phyloP scores from a whole-genome alignment of 768 basidiomycete genomes.

The Phaffia australis region DNA sequence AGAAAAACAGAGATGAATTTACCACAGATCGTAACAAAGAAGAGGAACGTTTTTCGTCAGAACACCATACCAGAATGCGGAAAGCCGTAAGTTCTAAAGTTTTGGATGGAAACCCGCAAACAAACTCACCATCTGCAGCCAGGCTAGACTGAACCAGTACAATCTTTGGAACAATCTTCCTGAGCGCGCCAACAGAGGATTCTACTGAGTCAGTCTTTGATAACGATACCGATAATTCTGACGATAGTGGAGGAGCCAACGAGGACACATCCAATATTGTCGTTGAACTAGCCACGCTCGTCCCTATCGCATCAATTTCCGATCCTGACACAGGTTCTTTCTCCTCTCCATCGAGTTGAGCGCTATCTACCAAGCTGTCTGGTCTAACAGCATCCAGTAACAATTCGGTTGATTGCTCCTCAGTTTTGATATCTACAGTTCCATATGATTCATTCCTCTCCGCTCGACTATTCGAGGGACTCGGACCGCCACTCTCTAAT shows the following conservation, averaged over 20 bases:
- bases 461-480: background rate
- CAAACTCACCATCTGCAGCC: background rate
- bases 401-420: background rate
- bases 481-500: no score
- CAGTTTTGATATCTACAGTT: constrained; percentile 1
- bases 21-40: background rate
- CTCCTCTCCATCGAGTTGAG: background rate
- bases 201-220: no score
- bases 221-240: no score
- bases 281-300: background rate
- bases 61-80: background rate
- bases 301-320: background rate
- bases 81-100: background rate
- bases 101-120: background rate
- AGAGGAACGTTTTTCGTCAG: background rate
- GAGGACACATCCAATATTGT: background rate
- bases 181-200: no score
- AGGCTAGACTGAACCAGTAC: no score
- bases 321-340: background rate
- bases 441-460: background rate
- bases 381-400: no score
- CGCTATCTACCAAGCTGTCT: background rate
- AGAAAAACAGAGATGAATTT: background rate
- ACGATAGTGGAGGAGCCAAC: background rate
- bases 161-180: no score